Conservation (phyloP, 371 early-diverging fungal genomes). For the Mucor plumbeus region DNA sequence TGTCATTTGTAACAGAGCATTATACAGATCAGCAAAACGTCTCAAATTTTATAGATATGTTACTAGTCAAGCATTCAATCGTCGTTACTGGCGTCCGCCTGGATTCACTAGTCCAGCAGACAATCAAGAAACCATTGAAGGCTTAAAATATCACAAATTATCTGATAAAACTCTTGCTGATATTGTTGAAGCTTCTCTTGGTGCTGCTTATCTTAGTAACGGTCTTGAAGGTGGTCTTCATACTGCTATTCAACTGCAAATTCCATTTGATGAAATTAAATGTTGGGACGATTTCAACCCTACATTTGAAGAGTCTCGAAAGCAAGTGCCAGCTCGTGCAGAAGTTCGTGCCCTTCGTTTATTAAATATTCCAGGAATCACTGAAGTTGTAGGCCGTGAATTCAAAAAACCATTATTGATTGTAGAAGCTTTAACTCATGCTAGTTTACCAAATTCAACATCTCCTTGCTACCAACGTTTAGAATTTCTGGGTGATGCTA, state of each 20-base stretch:
- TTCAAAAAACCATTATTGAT: conserved; percentile 71
- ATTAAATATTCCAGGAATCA: conserved; percentile 43
- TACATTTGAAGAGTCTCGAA: conserved; percentile 34
- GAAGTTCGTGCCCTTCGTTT: conserved; percentile 32
- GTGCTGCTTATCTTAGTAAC: conserved; percentile 73
- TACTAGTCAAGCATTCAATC: conserved; percentile 66
- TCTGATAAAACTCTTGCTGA: conserved; percentile 91
- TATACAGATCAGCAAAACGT: conserved; percentile 63
- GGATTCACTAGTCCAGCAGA: conserved; percentile 48
- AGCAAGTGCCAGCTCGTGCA: conserved; percentile 37
- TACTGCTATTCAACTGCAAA: conserved; percentile 58
- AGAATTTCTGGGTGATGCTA: conserved; percentile 95
- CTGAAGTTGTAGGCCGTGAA: conserved; percentile 66
- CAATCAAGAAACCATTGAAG: conserved; percentile 39
- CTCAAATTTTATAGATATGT: conserved; percentile 66
- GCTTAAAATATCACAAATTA: conserved; percentile 47
- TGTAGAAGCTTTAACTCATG: conserved; percentile 89
- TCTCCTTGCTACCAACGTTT: conserved; percentile 87
- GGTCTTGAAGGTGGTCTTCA: conserved; percentile 70
- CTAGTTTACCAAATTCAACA: conserved; percentile 64
- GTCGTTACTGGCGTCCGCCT: conserved; percentile 68
- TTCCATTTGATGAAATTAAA: conserved; percentile 63
- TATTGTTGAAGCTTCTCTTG: conserved; percentile 88
- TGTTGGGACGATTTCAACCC: conserved; percentile 58
- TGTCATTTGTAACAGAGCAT: conserved; percentile 78